These are phyloP conservation scores for Nothophytophthora sp. DNA, from an alignment of 352 stramenopile species.

Conservation along the genomic window DNA sequence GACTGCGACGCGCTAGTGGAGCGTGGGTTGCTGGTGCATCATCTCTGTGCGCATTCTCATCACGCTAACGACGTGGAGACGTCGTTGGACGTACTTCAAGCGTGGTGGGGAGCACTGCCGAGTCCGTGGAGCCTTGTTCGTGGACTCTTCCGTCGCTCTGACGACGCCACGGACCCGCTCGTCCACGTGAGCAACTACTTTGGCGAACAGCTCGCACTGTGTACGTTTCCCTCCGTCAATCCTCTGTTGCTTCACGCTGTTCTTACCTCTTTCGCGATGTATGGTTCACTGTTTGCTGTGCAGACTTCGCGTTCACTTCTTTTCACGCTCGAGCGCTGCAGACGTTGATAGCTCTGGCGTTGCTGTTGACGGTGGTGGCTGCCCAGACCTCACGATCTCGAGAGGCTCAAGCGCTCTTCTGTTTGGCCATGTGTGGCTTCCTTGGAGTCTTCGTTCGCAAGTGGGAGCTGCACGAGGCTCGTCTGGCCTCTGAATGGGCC, in stretches of 20 bases:
- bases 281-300: no score
- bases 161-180: slow-evolving; percentile 37
- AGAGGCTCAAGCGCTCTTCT: slow-evolving; percentile 36
- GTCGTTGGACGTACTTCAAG: slow-evolving; percentile 57
- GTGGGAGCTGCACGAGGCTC: slow-evolving; percentile 49
- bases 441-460: slow-evolving; percentile 58
- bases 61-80: slow-evolving; percentile 66
- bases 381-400: slow-evolving; percentile 3
- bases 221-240: slow-evolving; percentile 31
- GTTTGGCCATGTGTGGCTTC: slow-evolving; percentile 49
- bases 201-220: slow-evolving; percentile 75
- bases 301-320: slow-evolving; percentile 70
- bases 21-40: slow-evolving; percentile 45
- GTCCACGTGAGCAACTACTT: slow-evolving; percentile 79
- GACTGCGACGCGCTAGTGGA: slow-evolving; percentile 69
- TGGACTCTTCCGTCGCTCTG: slow-evolving; percentile 5
- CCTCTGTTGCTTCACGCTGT: neutral
- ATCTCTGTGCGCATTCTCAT: slow-evolving; percentile 63
- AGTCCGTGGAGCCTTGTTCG: slow-evolving; percentile 26
- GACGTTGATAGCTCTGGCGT: slow-evolving; percentile 26
- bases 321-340: slow-evolving; percentile 53
- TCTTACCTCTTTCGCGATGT: neutral
- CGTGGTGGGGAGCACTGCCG: slow-evolving; percentile 48
- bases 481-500: slow-evolving; percentile 52
- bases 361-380: slow-evolving; percentile 35